Evolutionary conservation across 306 rosid species (phyloP).

Genomic region (Mimosa pudica): DNA sequence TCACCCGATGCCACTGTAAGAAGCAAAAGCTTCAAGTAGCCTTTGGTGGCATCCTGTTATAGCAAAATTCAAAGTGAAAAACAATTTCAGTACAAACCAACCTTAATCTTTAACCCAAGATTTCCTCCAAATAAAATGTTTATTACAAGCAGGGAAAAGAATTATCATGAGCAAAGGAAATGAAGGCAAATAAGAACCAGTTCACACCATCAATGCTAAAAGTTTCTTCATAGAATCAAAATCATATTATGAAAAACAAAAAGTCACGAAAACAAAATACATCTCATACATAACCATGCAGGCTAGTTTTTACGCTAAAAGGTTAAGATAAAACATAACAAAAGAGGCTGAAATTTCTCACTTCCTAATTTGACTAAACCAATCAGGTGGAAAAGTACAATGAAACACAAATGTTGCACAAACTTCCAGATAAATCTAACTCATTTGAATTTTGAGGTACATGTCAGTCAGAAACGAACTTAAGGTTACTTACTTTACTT

Average conservation of each 20-base stretch:
- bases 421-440: constrained; percentile 36
- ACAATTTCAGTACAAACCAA: constrained; percentile 6
- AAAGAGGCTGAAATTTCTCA: constrained; percentile 28
- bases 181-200: constrained; percentile 20
- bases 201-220: background rate
- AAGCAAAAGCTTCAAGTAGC: constrained; percentile 91
- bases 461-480: constrained; percentile 12
- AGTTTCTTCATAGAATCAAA: background rate
- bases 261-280: background rate
- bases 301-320: background rate
- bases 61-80: constrained; percentile 2
- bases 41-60: constrained; percentile 88
- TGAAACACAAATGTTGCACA: constrained; percentile 16
- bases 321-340: constrained; percentile 22
- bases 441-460: constrained; percentile 24
- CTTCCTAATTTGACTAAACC: constrained; percentile 17
- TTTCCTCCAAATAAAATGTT: constrained; percentile 12
- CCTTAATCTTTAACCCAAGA: background rate
- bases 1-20: constrained; percentile 93
- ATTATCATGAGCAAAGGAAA: constrained; percentile 5
- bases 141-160: constrained; percentile 22
- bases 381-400: constrained; percentile 31
- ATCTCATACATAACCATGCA: background rate
- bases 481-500: constrained; percentile 71
- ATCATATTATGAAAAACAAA: too few relatives aligned